Base-by-base conservation (phyloP, 139 green algal species). In the Haematococcus sp. region DNA sequence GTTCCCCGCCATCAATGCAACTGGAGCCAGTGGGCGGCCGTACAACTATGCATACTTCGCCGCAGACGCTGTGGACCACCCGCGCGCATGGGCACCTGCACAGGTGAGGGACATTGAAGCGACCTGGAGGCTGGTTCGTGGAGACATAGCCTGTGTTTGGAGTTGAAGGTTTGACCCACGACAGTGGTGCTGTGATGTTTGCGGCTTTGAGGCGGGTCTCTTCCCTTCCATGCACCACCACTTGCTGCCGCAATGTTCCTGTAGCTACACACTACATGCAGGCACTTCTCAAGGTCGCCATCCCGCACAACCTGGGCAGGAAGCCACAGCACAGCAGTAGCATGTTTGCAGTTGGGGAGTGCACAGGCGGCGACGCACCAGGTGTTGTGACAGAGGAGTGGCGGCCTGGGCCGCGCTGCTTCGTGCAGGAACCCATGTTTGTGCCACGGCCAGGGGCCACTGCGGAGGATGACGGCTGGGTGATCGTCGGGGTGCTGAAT, bases 391-490 rank as follows among this genome's bases (percentile, higher is more conserved):
- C 34, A 9, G 46, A 76, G 52, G 61, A 65, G 49, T 61, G 77
- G 74, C 3, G 11, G 3, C 61, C 72, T 19, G 72, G 72, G 9
- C 25, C 63, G 43, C 75, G 82, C 20, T 70, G 65, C 70, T 91
- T 90, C 71, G 54, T 72, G 4, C 74, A 81, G 17, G 89, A 95
- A 83, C 87, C 87, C 23, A 73, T 89, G 31, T 92, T 95, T 76
- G 84, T 94, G 61, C 84, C 89, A 0, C 73, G 83, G 9, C 74
- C 80, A 3, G 49, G 61, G 16, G 31, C 9, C 19, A 65, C 5
- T 51, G n/a, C 16, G 63, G 89, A 94, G 74, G 83, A 90, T 49
- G 89, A 93, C 68, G 89, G 89, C 52, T 93, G 87, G 86, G 61
- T 95, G 56, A 75, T 94, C 28, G 82, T 70, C 3, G 79, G 81